Base-by-base conservation (phyloP, 345 rosid genomes). In the Eucalyptus victrix region DNA sequence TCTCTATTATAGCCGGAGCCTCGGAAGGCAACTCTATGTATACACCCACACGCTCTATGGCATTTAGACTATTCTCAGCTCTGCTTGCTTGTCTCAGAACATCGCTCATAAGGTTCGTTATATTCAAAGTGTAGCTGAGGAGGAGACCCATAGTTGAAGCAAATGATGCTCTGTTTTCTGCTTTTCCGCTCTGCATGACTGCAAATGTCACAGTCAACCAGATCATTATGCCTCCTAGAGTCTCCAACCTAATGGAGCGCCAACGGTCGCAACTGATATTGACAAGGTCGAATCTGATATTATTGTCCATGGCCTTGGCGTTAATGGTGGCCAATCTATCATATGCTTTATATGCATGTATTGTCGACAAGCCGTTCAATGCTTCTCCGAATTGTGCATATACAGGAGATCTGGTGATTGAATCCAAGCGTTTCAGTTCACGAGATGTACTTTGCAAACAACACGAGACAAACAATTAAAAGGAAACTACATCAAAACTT, bases 331-430 rank as follows among this genome's bases (percentile, higher is more conserved):
- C 97, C 95, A 97, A 93, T 86, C 96, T 91, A 26, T 96, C 98
- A 91, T 97, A 95, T 67, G 98, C 99, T 95, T 96, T 95, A 91
- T 95, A 97, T 53, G 99, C 99, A 87, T 97, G 97, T 87, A 97
- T 97, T 91, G 94, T 94, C 42, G 99, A 93, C 89, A 97, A 88
- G 90, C 99, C 99, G 89, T 96, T 97, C 91, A 97, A 60, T 60
- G 99, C 99, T 95, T 97, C 99, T 87, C 99, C 98, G 91, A 97
- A 95, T 89, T 96, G 99, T 49, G 98, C 99, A 94, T 97, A 97
- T 47, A 97, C 92, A 89, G 98, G 99, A 42, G 99, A 97, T 92
- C 98, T 93, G 49, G 96, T 95, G 85, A 97, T 89, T 9, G 99
- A 97, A 92, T 97, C 99, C 90, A 97, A 87, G 90, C 99, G 99